Evolutionary conservation across 495 filamentous ascomycete genomes (phyloP).

Genomic region (Jackrogersella minutella): DNA sequence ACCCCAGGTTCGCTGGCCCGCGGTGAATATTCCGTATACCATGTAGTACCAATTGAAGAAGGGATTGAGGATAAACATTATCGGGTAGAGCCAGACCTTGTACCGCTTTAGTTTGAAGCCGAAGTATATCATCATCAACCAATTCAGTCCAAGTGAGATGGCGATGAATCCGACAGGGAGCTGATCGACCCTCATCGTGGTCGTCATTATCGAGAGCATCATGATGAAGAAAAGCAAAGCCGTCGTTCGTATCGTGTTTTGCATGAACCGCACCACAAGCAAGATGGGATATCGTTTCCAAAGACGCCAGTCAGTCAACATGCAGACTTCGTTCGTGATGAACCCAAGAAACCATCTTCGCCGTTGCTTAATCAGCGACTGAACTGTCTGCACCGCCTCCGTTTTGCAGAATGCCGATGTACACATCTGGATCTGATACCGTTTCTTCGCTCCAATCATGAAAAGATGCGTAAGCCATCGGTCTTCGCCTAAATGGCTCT

Average conservation of each 20-base stretch:
- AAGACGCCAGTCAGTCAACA: slow-evolving; percentile 92
- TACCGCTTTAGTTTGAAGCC: slow-evolving; percentile 83
- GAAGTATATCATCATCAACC: slow-evolving; percentile 96
- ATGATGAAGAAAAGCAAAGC: slow-evolving; percentile 96
- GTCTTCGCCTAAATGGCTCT: slow-evolving; percentile 95
- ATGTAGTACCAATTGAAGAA: slow-evolving; percentile 99
- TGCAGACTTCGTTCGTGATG: slow-evolving; percentile 98
- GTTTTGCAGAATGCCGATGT: slow-evolving; percentile 98
- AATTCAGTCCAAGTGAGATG: slow-evolving; percentile 94
- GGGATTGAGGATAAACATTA: slow-evolving; percentile 96
- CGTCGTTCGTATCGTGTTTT: slow-evolving; percentile 96
- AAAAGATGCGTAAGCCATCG: slow-evolving; percentile 98
- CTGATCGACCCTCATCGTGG: slow-evolving; percentile 75
- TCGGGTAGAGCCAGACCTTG: slow-evolving; percentile 92
- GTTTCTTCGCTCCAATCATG: slow-evolving; percentile 94
- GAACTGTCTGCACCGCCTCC: slow-evolving; percentile 90
- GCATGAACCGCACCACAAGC: slow-evolving; percentile 89
- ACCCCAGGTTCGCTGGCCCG: slow-evolving; percentile 95
- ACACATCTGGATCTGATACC: slow-evolving; percentile 97
- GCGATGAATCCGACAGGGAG: slow-evolving; percentile 94
- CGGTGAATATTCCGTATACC: slow-evolving; percentile 87
- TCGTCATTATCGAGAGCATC: slow-evolving; percentile 86
- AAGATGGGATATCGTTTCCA: slow-evolving; percentile 93
- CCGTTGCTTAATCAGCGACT: slow-evolving; percentile 89
- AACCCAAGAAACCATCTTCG: slow-evolving; percentile 97